Base-by-base conservation (phyloP, 495 filamentous ascomycete genomes). In the Talaromyces trachyspermus region DNA sequence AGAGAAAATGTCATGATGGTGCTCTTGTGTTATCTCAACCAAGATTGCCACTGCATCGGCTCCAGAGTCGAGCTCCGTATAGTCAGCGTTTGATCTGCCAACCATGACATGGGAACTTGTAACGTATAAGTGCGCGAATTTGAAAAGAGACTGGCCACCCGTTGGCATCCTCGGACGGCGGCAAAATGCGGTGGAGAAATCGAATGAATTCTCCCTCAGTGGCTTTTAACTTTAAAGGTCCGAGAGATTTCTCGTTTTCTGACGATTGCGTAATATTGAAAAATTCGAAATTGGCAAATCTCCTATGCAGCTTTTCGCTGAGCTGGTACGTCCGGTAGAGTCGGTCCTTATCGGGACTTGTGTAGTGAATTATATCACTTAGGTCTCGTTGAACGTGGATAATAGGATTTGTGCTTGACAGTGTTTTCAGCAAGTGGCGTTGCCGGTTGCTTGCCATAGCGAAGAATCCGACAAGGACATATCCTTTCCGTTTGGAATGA, bases 281-380 rank as follows among this genome's bases (percentile, higher is more conserved):
- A 49, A 81, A 86, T 56, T 86, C 83, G 33, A 81, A 72, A 50
- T 85, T 87, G 18, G 83, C 80, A 40, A 70, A 71, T 54, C 60
- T 73, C 26, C 65, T 74, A 47, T 64, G 54, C 11, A 72, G 62
- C 50, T 67, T 78, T 17, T 80, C 72, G 7, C 60, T 57, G 9
- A 72, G 61, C 22, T 75, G 64, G 20, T 38, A 49, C n/a, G 42
- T 50, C 3, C 37, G 40, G 11, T 51, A 35, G 12, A 53, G 42
- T 5, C 48, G 50, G 15, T 46, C 51, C 14, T 85, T 59, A 36
- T 81, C 61, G 7, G 59, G 55, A n/a, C 69, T 63, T 18, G 83
- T 69, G 35, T 76, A 74, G 32, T 74, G 63, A 47, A 69, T 69
- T 12, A 27, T 27, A 12, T 32, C 17, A 2, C 17, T 19, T 3